These are phyloP conservation scores for Hymenoscyphus linearis DNA, from an alignment of 2,329 filamentous ascomycete genomes.

Conservation along the genomic window DNA sequence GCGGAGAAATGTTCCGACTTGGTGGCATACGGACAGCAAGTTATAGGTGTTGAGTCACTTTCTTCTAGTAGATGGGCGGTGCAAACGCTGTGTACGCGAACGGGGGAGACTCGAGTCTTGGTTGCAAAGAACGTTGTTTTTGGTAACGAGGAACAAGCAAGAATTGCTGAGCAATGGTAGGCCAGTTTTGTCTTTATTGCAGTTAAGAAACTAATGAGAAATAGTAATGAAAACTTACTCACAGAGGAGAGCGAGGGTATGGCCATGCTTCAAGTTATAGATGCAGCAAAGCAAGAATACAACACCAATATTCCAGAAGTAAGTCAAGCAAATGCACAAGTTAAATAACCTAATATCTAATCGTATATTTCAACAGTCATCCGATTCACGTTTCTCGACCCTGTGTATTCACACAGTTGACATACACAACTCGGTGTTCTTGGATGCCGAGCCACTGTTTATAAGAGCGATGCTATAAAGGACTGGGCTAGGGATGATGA, in stretches of 20 bases:
- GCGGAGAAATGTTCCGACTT: conserved; percentile 54
- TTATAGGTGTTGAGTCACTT: conserved; percentile 41
- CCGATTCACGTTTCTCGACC: not conserved
- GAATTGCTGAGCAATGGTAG: conserved; percentile 4
- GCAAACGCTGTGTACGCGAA: not conserved
- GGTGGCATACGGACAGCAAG: conserved; percentile 56
- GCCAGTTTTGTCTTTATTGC: not conserved
- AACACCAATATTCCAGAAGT: not conserved
- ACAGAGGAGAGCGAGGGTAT: not conserved
- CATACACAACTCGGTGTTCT: conserved; percentile 2
- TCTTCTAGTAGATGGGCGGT: not conserved
- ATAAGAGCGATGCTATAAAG: conserved; percentile 4
- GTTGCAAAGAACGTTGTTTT: conserved; percentile 6
- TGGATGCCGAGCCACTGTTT: conserved; percentile 4
- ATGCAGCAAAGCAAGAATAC: not conserved
- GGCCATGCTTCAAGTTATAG: not conserved
- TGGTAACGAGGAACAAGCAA: not conserved
- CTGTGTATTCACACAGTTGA: conserved; percentile 3
- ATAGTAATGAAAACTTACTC: not conserved
- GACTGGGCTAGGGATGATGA: not conserved
- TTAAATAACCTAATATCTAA: not conserved
- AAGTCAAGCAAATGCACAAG: not conserved
- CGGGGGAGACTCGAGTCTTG: not conserved
- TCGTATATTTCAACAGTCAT: not conserved
- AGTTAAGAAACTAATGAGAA: not conserved